phyloP scores from a whole-genome alignment of 805 yeast genomes.

The Sugiyamaella boreocaroliniensis region DNA sequence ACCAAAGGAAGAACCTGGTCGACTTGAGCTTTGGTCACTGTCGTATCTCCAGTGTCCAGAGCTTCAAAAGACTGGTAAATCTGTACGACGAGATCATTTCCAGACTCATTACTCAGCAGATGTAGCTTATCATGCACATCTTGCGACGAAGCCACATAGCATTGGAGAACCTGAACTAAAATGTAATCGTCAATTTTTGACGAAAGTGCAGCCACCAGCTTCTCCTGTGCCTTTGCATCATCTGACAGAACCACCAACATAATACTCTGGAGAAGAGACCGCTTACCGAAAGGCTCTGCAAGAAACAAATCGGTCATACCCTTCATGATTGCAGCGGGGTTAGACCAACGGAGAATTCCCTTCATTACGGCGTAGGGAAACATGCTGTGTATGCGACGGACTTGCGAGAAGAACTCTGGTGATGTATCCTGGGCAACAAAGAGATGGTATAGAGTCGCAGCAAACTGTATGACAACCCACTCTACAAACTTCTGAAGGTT shows the following conservation, averaged over 20 bases:
- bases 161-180: constrained; percentile 19
- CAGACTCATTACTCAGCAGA: constrained; percentile 26
- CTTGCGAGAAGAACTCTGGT: constrained; percentile 63
- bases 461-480: constrained; percentile 76
- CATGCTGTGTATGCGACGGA: constrained; percentile 62
- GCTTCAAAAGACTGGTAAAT: neutral
- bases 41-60: neutral
- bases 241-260: constrained; percentile 69
- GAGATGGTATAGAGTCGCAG: constrained; percentile 75
- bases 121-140: constrained; percentile 29
- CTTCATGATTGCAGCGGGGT: constrained; percentile 79
- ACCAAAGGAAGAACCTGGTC: constrained; percentile 7
- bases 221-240: constrained; percentile 59
- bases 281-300: constrained; percentile 66
- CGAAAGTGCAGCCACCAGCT: constrained; percentile 44
- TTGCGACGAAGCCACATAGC: constrained; percentile 10
- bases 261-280: constrained; percentile 64
- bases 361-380: constrained; percentile 77
- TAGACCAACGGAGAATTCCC: constrained; percentile 72
- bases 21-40: neutral
- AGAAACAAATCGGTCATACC: constrained; percentile 73
- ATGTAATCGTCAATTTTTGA: constrained; percentile 30
- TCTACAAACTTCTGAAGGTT: constrained; percentile 64
- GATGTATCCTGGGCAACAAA: constrained; percentile 79
- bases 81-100: constrained; percentile 23